Conservation (phyloP, 2,329 filamentous ascomycete genomes). For the Penicillium sp. region DNA sequence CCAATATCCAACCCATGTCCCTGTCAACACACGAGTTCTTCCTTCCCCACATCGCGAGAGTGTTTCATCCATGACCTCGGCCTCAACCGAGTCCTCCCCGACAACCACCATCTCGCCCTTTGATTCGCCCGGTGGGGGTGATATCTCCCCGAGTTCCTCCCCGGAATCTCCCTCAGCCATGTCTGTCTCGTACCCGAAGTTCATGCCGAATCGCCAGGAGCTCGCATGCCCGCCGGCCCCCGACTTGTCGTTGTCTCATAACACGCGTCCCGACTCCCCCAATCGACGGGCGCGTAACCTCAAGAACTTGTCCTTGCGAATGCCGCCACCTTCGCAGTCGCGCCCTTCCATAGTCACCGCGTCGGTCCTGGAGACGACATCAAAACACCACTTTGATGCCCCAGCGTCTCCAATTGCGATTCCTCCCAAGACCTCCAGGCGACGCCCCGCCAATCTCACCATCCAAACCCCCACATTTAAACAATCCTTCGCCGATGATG, state of each 20-base stretch:
- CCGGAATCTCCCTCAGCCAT: conserved; percentile 84
- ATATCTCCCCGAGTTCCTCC: conserved; percentile 87
- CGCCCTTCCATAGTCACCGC: conserved; percentile 53
- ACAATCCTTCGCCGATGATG: conserved; percentile 52
- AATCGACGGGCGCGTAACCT: conserved; percentile 57
- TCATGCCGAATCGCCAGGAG: conserved; percentile 35
- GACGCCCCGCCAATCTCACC: conserved; percentile 62
- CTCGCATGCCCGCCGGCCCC: conserved; percentile 9
- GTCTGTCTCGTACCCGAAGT: conserved; percentile 53
- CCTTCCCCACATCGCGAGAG: conserved; percentile 46
- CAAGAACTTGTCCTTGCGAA: conserved; percentile 66
- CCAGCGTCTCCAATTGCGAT: conserved; percentile 61
- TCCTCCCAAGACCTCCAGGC: conserved; percentile 55
- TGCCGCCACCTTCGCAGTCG: conserved; percentile 49
- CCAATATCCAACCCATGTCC: conserved; percentile 30
- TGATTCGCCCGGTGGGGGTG: conserved; percentile 85
- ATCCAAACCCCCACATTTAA: conserved; percentile 58
- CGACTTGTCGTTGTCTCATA: conserved; percentile 32
- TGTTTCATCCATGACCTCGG: conserved; percentile 57
- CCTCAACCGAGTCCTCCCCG: conserved; percentile 90
- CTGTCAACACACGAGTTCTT: conserved; percentile 28
- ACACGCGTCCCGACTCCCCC: conserved; percentile 44
- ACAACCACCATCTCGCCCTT: conserved; percentile 92
- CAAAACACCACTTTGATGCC: conserved; percentile 47
- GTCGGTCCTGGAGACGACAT: conserved; percentile 47